These are phyloP conservation scores for Pleurotus giganteus DNA, from an alignment of 768 basidiomycete genomes.

Conservation along the genomic window DNA sequence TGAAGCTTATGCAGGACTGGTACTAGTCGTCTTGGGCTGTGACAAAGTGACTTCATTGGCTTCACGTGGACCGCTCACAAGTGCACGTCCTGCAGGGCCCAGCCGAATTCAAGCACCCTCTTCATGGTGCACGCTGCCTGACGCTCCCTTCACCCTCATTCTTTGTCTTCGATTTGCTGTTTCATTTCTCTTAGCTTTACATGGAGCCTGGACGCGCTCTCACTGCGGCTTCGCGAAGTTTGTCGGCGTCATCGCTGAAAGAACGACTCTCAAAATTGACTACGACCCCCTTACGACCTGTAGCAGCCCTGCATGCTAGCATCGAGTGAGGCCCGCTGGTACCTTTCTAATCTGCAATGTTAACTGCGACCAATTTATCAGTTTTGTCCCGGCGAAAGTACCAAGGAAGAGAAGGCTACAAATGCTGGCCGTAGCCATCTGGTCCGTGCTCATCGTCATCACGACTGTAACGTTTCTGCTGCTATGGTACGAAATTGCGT, in stretches of 20 bases:
- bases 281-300: constrained; percentile 57
- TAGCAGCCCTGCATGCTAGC: constrained; percentile 66
- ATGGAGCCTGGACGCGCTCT: constrained; percentile 25
- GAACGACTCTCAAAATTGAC: constrained; percentile 61
- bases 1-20: background rate
- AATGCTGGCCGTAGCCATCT: constrained; percentile 83
- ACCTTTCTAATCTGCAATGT: background rate
- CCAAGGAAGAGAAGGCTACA: constrained; percentile 85
- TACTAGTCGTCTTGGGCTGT: background rate
- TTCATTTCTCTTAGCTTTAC: constrained; percentile 1
- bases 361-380: constrained; percentile 22
- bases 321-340: constrained; percentile 50
- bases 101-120: background rate
- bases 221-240: constrained; percentile 40
- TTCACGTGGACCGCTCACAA: constrained; percentile 1
- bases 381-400: constrained; percentile 85
- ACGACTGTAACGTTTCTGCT: constrained; percentile 67
- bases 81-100: background rate
- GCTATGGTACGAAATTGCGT: constrained; percentile 62
- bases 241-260: constrained; percentile 63
- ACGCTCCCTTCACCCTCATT: background rate
- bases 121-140: constrained; percentile 3
- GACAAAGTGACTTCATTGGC: background rate
- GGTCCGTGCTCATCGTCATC: constrained; percentile 80
- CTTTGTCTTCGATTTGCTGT: background rate